These are phyloP conservation scores for Diaporthe ampelina DNA, from an alignment of 2,329 filamentous ascomycete genomes.

Conservation along the genomic window DNA sequence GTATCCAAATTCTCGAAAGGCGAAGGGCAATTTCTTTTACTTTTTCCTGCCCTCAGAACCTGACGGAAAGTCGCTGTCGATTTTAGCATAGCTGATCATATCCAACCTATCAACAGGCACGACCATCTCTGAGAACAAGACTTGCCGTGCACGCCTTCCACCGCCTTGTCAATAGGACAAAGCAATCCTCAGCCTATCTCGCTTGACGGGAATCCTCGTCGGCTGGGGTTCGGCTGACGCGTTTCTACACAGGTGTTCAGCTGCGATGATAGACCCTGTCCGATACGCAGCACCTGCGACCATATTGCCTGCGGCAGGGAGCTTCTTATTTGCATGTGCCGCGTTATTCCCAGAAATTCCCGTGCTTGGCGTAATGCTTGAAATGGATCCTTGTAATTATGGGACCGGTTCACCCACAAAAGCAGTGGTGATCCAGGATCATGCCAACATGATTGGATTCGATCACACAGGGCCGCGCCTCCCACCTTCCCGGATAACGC, in stretches of 20 bases:
- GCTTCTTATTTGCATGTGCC: not conserved
- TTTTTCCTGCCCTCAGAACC: too few relatives aligned
- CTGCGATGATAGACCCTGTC: not conserved
- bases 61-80: too few relatives aligned
- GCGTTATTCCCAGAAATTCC: not conserved
- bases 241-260: not conserved
- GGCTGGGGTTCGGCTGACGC: not conserved
- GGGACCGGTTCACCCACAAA: not conserved
- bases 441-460: not conserved
- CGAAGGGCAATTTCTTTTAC: too few relatives aligned
- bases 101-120: too few relatives aligned
- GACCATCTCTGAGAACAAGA: not conserved
- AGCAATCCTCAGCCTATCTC: not conserved
- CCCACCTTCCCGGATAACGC: not conserved
- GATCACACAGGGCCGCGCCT: not conserved
- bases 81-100: too few relatives aligned
- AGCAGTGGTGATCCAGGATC: not conserved
- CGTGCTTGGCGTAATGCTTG: conserved; percentile 9
- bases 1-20: too few relatives aligned
- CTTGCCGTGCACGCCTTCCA: not conserved
- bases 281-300: not conserved
- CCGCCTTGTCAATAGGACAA: not conserved
- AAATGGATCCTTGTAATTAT: not conserved
- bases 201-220: not conserved
- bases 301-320: not conserved